Base-by-base conservation (phyloP, 2,329 filamentous ascomycete species). In the Aulographum hederae region DNA sequence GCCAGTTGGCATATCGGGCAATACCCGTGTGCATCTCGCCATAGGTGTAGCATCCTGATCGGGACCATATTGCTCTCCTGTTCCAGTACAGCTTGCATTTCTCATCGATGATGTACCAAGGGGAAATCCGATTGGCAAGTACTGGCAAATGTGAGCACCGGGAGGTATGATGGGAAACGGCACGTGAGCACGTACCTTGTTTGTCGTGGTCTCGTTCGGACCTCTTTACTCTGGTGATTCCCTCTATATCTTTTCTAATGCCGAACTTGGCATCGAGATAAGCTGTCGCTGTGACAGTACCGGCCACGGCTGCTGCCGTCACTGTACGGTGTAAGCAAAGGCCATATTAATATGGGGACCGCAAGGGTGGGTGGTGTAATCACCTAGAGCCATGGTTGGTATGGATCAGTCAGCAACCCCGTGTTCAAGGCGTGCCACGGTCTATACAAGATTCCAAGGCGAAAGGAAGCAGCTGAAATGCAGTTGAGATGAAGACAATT, bases 241-340 rank as follows among this genome's bases (percentile, higher is more conserved):
- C 21, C 8, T n/a, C n/a, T 6, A 33, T 11, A 17, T 33, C 32
- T 10, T 33, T 10, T 13, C 11, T 5, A n/a, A 33, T 32, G 15
- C 13, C 50, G 36, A 42, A 43, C 39, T 51, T 52, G 6, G 51
- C 50, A 32, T 54, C 51, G 12, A 52, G 35, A 37, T 54, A 54
- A 18, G 50, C 50, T 10, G 45, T 43, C 8, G 49, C 21, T 17
- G 46, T 47, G 23, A 46, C 46, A 6, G 46, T 42, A 6, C 41
- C 44, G 26, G 45, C 43, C 3, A 46, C 45, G 19, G 47, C 28
- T 8, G 21, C 8, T n/a, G 21, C n/a, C n/a, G 21, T n/a, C n/a
- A 25, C 8, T 8, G 21, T 8, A n/a, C 21, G 8, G 21, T 25
- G n/a, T 8, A 8, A 8, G 21, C n/a, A 8, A 25, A 8, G 21